Conservation (phyloP, 2,329 filamentous ascomycete species). For the Lojkania enalia region DNA sequence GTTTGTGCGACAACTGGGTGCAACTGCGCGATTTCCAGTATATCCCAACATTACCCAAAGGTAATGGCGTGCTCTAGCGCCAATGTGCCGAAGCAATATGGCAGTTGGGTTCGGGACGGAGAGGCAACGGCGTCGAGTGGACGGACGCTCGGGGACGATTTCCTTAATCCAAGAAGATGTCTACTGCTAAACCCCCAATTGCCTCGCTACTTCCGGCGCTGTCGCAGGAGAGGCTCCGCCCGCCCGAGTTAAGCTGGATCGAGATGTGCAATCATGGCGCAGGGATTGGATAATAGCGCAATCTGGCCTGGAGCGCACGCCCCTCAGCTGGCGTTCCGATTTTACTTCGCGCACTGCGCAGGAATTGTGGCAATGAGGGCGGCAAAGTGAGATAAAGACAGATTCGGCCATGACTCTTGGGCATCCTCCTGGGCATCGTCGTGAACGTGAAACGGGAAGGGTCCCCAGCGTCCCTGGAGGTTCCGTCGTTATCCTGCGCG, state of each 20-base stretch:
- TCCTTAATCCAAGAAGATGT: no score
- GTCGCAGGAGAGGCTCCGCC: background rate
- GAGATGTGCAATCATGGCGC: background rate
- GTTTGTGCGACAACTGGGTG: background rate
- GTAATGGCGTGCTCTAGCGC: background rate
- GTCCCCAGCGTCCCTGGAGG: no score
- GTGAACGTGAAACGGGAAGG: no score
- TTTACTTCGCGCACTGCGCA: no score
- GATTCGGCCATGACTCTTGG: no score
- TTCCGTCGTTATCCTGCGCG: no score
- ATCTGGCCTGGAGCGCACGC: conserved; percentile 2
- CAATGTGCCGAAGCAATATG: background rate
- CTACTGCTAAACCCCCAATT: no score
- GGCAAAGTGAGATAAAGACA: no score
- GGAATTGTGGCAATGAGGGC: no score
- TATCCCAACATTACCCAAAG: background rate
- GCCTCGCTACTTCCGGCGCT: conserved; percentile 6
- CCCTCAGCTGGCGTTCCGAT: no score
- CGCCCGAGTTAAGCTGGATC: background rate
- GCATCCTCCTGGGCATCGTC: no score
- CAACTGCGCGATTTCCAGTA: conserved; percentile 5
- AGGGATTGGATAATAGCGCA: conserved; percentile 13
- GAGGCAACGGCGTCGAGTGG: background rate
- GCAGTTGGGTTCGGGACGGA: conserved; percentile 8
- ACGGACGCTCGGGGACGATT: no score